These are phyloP conservation scores for Phytophthora pistaciae DNA, from an alignment of 352 stramenopile species.

Conservation along the genomic window DNA sequence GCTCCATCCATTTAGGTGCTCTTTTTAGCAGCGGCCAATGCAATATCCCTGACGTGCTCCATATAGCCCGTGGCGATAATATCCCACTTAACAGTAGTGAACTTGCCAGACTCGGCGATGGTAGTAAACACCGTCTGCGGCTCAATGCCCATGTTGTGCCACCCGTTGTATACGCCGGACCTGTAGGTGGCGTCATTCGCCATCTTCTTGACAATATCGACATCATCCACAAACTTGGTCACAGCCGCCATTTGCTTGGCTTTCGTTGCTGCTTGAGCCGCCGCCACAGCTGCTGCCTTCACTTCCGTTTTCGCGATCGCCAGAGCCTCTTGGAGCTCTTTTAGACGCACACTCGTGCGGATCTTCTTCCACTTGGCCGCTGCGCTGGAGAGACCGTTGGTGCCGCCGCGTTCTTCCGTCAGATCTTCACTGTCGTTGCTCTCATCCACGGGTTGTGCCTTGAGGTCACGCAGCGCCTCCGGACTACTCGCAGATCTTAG, in stretches of 20 bases:
- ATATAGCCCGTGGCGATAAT: not conserved
- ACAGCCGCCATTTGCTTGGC: not conserved
- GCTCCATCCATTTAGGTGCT: not conserved
- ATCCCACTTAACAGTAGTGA: not conserved
- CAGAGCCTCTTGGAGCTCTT: not conserved
- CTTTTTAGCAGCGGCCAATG: not conserved
- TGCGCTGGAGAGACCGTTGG: not conserved
- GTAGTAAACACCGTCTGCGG: not conserved
- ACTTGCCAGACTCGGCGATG: not conserved
- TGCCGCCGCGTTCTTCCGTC: not conserved
- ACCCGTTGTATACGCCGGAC: not conserved
- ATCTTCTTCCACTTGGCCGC: constrained; percentile 2
- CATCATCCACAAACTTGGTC: not conserved
- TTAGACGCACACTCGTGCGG: not conserved
- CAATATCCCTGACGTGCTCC: not conserved
- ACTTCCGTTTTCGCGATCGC: not conserved
- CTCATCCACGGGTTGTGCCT: not conserved
- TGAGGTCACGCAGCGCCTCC: not conserved
- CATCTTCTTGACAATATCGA: not conserved
- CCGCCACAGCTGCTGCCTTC: not conserved
- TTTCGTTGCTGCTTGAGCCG: not conserved
- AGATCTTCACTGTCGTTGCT: not conserved
- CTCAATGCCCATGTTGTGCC: not conserved
- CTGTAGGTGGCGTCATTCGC: not conserved
- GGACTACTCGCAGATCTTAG: not conserved